Conservation (phyloP, 352 stramenopile species). For the Phytophthora foliorum region DNA sequence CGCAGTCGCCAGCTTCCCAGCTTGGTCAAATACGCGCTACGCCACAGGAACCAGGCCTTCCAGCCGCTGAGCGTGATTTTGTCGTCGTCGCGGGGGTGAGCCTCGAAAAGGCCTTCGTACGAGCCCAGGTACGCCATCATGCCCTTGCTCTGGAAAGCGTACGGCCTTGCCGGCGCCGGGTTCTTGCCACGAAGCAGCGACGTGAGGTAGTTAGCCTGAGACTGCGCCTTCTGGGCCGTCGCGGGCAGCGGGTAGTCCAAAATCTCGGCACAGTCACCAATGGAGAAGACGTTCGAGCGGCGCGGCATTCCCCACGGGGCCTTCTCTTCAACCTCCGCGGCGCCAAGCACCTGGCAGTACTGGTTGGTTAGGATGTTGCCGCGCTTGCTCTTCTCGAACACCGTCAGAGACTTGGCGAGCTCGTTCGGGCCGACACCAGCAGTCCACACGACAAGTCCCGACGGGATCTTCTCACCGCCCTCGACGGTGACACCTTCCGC, state of each 20-base stretch:
- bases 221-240: conserved; percentile 93
- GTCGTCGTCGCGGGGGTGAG: conserved; percentile 55
- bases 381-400: conserved; percentile 83
- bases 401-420: conserved; percentile 78
- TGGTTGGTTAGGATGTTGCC: conserved; percentile 88
- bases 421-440: conserved; percentile 82
- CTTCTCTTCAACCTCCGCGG: conserved; percentile 61
- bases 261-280: conserved; percentile 95
- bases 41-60: conserved; percentile 93
- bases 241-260: conserved; percentile 89
- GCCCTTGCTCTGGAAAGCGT: conserved; percentile 86
- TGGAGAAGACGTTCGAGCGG: conserved; percentile 93
- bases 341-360: conserved; percentile 81
- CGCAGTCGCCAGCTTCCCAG: conserved; percentile 94
- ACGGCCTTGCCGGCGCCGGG: conserved; percentile 58
- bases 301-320: conserved; percentile 73
- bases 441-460: conserved; percentile 81
- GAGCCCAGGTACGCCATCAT: conserved; percentile 96
- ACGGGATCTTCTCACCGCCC: conserved; percentile 63
- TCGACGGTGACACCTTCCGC: conserved; percentile 73
- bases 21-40: conserved; percentile 97
- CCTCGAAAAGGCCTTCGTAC: conserved; percentile 93
- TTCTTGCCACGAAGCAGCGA: conserved; percentile 68
- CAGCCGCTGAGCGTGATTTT: conserved; percentile 85
- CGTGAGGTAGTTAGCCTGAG: conserved; percentile 75